These are phyloP conservation scores for Arthrobotrys sinensis DNA, from an alignment of 2,329 filamentous ascomycete species.

Conservation along the genomic window DNA sequence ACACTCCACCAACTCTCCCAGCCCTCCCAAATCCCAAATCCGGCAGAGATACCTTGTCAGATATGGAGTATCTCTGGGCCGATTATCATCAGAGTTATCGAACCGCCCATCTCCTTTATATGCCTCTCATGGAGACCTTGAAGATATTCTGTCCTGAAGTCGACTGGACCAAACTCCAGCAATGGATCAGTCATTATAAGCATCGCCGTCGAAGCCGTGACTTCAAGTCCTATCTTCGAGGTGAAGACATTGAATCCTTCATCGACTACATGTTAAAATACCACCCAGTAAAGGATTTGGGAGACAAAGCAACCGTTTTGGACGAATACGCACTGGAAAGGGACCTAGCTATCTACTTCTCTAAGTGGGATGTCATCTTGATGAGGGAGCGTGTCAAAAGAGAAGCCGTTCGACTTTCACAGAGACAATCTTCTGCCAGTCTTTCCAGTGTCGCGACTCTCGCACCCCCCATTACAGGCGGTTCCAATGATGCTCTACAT, in stretches of 20 bases:
- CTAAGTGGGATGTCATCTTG: constrained; percentile 48
- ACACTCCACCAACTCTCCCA: constrained; percentile 25
- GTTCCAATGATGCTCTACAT: not conserved
- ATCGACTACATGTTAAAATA: constrained; percentile 57
- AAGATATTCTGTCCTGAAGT: constrained; percentile 47
- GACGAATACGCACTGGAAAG: constrained; percentile 1
- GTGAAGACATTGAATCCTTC: constrained; percentile 51
- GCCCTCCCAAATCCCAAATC: constrained; percentile 21
- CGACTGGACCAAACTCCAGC: constrained; percentile 51
- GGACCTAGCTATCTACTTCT: constrained; percentile 42
- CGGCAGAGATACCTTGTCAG: constrained; percentile 33
- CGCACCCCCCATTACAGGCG: not conserved
- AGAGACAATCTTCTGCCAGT: not conserved
- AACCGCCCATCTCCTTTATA: constrained; percentile 42
- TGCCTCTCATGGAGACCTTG: constrained; percentile 33
- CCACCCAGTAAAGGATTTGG: constrained; percentile 35
- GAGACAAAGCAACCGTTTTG: constrained; percentile 25
- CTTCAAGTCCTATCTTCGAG: constrained; percentile 40
- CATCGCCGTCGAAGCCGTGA: constrained; percentile 47
- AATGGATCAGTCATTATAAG: constrained; percentile 48
- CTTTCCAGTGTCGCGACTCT: constrained; percentile 9
- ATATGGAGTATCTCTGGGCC: constrained; percentile 32
- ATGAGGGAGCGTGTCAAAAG: constrained; percentile 26
- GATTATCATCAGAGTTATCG: constrained; percentile 19
- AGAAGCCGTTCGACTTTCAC: not conserved